Percentiles rank a stretch among this genome's conserved stretches.
These are phyloP conservation scores for Trifolium fragiferum DNA, from an alignment of 306 rosid species.

Conservation along the genomic window DNA sequence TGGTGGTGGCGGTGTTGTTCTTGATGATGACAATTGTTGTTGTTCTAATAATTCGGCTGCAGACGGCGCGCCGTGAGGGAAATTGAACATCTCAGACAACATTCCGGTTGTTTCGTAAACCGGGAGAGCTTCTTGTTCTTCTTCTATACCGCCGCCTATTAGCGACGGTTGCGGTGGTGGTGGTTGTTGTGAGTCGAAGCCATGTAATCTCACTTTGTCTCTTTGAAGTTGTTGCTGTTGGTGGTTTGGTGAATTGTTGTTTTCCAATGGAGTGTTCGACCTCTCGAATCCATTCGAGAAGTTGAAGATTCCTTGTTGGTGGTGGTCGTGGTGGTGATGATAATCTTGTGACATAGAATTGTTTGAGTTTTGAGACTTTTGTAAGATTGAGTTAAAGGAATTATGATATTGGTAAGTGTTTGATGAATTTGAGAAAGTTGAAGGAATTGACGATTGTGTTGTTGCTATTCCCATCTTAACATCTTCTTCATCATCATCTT, in stretches of 20 bases:
- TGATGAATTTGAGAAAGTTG: constrained; percentile 41
- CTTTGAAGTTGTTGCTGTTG: constrained; percentile 82
- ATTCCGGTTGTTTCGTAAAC: constrained; percentile 81
- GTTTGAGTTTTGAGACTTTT: constrained; percentile 32
- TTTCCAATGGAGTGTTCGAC: constrained; percentile 52
- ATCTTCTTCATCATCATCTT: constrained; percentile 41
- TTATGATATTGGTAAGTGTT: constrained; percentile 35
- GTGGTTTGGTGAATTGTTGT: constrained; percentile 41
- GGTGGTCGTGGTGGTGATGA: constrained; percentile 53
- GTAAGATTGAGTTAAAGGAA: constrained; percentile 34
- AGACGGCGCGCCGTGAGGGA: constrained; percentile 48
- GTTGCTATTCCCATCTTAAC: constrained; percentile 75
- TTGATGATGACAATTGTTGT: constrained; percentile 36
- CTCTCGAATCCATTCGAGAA: constrained; percentile 86
- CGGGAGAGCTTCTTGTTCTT: constrained; percentile 61
- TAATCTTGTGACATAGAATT: constrained; percentile 97
- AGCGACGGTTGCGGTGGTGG: constrained; percentile 44
- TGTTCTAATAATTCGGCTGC: constrained; percentile 61
- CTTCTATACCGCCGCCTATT: constrained; percentile 75
- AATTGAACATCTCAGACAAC: constrained; percentile 93
- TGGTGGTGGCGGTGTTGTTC: constrained; percentile 36
- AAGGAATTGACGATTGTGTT: constrained; percentile 51
- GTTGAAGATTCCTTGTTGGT: constrained; percentile 57
- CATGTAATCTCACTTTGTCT: constrained; percentile 76
- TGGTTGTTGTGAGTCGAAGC: constrained; percentile 46